A percentile compares a stretch with the other conserved stretches of the same genome.
phyloP scores from a whole-genome alignment of 768 basidiomycete species.

The Xerocomellus amylosporus region DNA sequence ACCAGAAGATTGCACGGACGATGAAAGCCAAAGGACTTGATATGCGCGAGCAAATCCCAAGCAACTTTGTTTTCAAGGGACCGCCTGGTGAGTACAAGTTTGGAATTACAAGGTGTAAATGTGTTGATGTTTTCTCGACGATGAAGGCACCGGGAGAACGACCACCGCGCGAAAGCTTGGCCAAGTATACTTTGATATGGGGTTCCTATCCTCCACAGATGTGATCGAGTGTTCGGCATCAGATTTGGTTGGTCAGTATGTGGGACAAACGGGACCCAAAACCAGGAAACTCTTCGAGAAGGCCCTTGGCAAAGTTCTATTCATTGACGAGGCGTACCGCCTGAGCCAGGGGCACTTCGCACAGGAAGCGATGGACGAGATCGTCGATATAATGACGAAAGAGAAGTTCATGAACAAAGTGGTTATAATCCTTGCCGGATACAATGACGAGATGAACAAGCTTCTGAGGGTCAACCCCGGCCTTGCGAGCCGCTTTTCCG shows the following conservation, averaged over 20 bases:
- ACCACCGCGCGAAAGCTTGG: constrained; percentile 62
- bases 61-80: constrained; percentile 67
- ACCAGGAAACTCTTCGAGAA: constrained; percentile 57
- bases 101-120: no score
- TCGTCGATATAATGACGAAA: constrained; percentile 61
- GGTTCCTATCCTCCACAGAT: constrained; percentile 46
- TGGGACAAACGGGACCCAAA: constrained; percentile 72
- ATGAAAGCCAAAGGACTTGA: constrained; percentile 44
- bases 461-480: constrained; percentile 60
- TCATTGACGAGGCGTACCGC: constrained; percentile 72
- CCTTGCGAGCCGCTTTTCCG: constrained; percentile 65
- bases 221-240: constrained; percentile 68
- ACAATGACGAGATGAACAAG: constrained; percentile 63
- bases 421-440: constrained; percentile 68
- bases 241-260: constrained; percentile 66
- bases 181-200: constrained; percentile 63
- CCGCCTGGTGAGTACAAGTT: constrained; percentile 51
- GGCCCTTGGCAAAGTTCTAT: constrained; percentile 64
- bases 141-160: constrained; percentile 60
- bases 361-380: constrained; percentile 69
- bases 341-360: constrained; percentile 61
- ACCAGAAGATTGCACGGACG: constrained; percentile 47
- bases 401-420: constrained; percentile 56
- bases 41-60: constrained; percentile 53
- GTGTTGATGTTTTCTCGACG: neutral